Evolutionary conservation across 1,139 yeast species (phyloP).

Genomic region (Scheffersomyces lignicola): DNA sequence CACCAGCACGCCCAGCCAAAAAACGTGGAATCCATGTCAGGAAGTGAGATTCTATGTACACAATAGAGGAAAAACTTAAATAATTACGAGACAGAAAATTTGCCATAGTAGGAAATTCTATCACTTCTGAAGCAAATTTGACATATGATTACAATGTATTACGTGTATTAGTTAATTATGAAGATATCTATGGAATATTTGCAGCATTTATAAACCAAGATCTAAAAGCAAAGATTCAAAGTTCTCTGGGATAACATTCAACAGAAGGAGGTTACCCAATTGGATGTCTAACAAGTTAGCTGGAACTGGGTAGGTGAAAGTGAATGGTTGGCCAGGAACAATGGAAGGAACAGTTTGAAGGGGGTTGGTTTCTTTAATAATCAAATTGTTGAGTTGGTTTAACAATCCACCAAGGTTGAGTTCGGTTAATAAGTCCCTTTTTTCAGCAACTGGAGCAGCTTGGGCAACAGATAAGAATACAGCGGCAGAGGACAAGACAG

Average conservation of each 20-base stretch:
- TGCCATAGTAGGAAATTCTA: too few relatives aligned
- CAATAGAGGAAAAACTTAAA: too few relatives aligned
- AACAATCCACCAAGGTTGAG: constrained; percentile 1
- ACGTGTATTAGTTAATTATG: too few relatives aligned
- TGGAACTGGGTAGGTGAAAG: neutral
- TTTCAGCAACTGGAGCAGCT: constrained; percentile 5
- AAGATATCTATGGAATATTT: too few relatives aligned
- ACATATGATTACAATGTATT: too few relatives aligned
- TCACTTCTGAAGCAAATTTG: too few relatives aligned
- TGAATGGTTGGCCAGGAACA: neutral
- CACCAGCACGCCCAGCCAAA: too few relatives aligned
- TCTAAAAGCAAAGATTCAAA: neutral
- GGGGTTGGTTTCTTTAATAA: neutral
- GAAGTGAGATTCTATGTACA: too few relatives aligned
- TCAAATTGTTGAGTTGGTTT: neutral
- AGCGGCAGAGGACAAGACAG: constrained; percentile 9
- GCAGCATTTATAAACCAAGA: neutral
- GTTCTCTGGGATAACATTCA: neutral
- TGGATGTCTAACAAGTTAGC: neutral
- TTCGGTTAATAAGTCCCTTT: constrained; percentile 1
- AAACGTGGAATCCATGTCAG: too few relatives aligned
- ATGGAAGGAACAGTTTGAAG: neutral
- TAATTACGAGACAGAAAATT: too few relatives aligned
- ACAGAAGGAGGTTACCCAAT: neutral
- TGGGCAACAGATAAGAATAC: constrained; percentile 7